Evolutionary conservation across 2,329 filamentous ascomycete genomes (phyloP).

Genomic region (Diaporthe helianthi): DNA sequence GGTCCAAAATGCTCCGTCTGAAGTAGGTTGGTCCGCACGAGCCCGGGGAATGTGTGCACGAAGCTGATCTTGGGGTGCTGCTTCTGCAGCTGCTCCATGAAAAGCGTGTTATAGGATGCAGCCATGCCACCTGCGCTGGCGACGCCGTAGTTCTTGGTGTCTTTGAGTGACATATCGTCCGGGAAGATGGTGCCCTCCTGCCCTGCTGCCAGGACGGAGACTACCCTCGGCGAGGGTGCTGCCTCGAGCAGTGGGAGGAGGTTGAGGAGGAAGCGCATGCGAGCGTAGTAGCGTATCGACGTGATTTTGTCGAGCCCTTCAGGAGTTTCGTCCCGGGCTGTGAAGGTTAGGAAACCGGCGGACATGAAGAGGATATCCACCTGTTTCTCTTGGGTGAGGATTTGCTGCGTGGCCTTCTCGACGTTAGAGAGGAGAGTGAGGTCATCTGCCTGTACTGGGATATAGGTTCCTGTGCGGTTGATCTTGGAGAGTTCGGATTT

Average conservation of each 20-base stretch:
- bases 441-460: slow-evolving; percentile 50
- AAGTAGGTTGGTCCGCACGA: slow-evolving; percentile 36
- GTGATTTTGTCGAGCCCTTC: slow-evolving; percentile 60
- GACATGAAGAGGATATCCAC: slow-evolving; percentile 50
- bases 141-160: slow-evolving; percentile 42
- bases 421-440: slow-evolving; percentile 46
- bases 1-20: slow-evolving; percentile 9
- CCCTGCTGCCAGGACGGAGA: slow-evolving; percentile 58
- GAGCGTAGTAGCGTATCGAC: slow-evolving; percentile 59
- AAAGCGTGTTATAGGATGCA: slow-evolving; percentile 55
- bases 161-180: slow-evolving; percentile 52
- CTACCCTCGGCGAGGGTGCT: slow-evolving; percentile 50
- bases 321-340: slow-evolving; percentile 49
- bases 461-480: slow-evolving; percentile 47
- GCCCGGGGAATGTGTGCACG: slow-evolving; percentile 44
- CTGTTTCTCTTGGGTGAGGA: slow-evolving; percentile 40
- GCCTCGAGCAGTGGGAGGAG: slow-evolving; percentile 56
- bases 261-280: slow-evolving; percentile 56
- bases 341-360: slow-evolving; percentile 44
- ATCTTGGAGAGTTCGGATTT: slow-evolving; percentile 45
- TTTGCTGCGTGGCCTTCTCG: slow-evolving; percentile 42
- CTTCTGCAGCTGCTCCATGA: slow-evolving; percentile 53
- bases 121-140: slow-evolving; percentile 50
- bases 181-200: slow-evolving; percentile 53
- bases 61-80: slow-evolving; percentile 48